Evolutionary conservation across 257 asterid species (phyloP).

Genomic region (Nicotiana knightiana): DNA sequence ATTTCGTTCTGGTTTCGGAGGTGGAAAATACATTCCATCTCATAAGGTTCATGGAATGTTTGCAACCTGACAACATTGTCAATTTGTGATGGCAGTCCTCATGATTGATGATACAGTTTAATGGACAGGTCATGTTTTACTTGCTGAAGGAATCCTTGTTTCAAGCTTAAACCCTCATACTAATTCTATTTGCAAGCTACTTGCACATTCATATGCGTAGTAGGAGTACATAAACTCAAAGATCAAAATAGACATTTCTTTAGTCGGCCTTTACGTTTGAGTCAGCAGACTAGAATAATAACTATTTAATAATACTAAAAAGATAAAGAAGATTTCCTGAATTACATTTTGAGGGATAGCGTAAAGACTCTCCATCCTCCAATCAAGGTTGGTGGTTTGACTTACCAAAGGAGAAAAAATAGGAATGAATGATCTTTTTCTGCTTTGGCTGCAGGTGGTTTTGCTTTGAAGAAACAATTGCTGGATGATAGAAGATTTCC

Average conservation of each 20-base stretch:
- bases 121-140: background rate
- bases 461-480: slow-evolving; percentile 81
- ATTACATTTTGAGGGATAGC: background rate
- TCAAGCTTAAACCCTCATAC: background rate
- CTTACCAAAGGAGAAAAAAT: background rate
- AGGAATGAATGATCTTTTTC: background rate
- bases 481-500: slow-evolving; percentile 86
- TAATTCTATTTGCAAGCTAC: background rate
- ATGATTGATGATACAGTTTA: background rate
- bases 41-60: background rate
- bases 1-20: background rate
- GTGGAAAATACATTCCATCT: background rate
- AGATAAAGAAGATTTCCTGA: background rate
- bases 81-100: background rate
- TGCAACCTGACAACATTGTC: background rate
- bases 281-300: background rate
- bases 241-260: background rate
- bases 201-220: slow-evolving; percentile 1
- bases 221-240: background rate
- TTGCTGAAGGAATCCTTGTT: background rate
- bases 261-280: background rate
- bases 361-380: background rate
- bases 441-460: slow-evolving; percentile 55
- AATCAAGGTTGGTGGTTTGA: background rate
- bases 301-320: background rate